Percentiles rank a stretch among this genome's conserved stretches.
Evolutionary conservation across 2,329 filamentous ascomycete species (phyloP).

Genomic region (Clonostachys rosea): DNA sequence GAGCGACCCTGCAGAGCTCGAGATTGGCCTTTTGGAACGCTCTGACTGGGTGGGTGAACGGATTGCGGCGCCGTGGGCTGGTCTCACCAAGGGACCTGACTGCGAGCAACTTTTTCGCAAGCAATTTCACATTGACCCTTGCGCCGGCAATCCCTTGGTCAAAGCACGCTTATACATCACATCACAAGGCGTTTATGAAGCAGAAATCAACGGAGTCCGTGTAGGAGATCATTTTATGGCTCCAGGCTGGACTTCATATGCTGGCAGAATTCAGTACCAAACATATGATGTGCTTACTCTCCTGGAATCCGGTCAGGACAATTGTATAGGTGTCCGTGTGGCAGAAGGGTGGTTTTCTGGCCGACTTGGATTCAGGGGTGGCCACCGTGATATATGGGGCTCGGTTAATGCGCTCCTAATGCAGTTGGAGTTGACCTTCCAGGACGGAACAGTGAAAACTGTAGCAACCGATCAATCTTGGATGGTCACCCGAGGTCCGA

Average conservation of each 20-base stretch:
- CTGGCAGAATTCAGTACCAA: neutral
- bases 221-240: neutral
- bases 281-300: neutral
- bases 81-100: neutral
- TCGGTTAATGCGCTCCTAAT: neutral
- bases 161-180: neutral
- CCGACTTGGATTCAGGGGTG: neutral
- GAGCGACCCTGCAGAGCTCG: neutral
- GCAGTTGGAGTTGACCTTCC: neutral
- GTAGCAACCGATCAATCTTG: neutral
- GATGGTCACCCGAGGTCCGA: neutral
- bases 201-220: neutral
- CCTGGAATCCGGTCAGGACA: constrained; percentile 1
- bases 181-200: neutral
- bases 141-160: constrained; percentile 10
- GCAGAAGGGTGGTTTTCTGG: constrained; percentile 1
- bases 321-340: neutral
- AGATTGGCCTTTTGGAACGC: neutral
- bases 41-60: neutral
- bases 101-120: neutral
- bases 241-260: neutral
- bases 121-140: constrained; percentile 3
- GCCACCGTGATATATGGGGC: neutral
- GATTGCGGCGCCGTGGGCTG: neutral
- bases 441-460: neutral